Percentiles rank a stretch among this genome's conserved stretches.
Conservation (phyloP, 495 filamentous ascomycete species). For the Annulohypoxylon moriforme region DNA sequence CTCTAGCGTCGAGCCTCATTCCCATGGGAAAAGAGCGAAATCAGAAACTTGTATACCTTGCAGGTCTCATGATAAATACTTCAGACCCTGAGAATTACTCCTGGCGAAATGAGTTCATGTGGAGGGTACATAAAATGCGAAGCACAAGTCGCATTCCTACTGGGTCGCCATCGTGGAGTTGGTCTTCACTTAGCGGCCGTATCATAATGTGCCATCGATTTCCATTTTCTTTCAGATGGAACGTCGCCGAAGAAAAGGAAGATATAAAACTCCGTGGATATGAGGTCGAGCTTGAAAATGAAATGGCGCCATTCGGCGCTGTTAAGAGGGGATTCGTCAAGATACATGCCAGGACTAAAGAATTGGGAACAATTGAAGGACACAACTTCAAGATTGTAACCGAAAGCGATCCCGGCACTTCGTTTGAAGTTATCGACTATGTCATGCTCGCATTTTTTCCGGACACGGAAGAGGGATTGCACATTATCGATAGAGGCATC, state of each 20-base stretch:
- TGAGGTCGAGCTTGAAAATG: slow-evolving; percentile 9
- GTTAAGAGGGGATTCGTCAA: slow-evolving; percentile 28
- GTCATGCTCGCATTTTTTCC: slow-evolving; percentile 2
- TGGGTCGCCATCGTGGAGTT: slow-evolving; percentile 19
- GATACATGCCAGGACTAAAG: not conserved
- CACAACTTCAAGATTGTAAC: not conserved
- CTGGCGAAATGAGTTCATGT: slow-evolving; percentile 35
- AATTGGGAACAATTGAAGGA: not conserved
- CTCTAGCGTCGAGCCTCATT: slow-evolving; percentile 30
- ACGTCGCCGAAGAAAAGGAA: not conserved
- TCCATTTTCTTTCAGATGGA: not conserved
- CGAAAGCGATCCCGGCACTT: not conserved
- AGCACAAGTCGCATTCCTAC: not conserved
- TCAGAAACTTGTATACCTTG: slow-evolving; percentile 29
- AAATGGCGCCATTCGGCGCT: slow-evolving; percentile 23
- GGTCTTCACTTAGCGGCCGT: slow-evolving; percentile 22
- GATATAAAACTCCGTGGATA: slow-evolving; percentile 1
- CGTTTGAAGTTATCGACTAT: not conserved
- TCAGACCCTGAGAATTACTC: slow-evolving; percentile 10
- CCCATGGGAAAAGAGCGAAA: slow-evolving; percentile 22
- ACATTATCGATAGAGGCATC: not conserved
- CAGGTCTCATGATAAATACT: slow-evolving; percentile 31
- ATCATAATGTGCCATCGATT: slow-evolving; percentile 4
- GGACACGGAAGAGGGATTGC: slow-evolving; percentile 9
- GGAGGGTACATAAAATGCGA: slow-evolving; percentile 16